Conservation (phyloP, 345 rosid genomes). For the Bruguiera parviflora region DNA sequence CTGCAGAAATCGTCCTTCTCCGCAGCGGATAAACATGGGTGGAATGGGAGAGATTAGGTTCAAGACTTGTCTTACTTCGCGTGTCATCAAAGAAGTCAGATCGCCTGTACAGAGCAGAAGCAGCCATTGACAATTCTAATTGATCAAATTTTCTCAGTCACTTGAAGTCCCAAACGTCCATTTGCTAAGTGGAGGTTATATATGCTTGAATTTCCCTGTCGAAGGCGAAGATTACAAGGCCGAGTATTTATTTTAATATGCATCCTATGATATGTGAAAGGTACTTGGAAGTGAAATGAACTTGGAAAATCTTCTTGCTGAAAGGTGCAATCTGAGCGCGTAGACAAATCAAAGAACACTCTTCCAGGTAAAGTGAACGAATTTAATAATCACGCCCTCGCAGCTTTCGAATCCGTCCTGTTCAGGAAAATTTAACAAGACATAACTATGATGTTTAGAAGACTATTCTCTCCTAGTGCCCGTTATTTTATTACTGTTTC, state of each 20-base stretch:
- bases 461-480: not conserved
- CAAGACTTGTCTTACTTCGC: slow-evolving; percentile 13
- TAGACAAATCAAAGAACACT: slow-evolving; percentile 26
- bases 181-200: slow-evolving; percentile 8
- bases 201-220: slow-evolving; percentile 13
- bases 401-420: slow-evolving; percentile 1
- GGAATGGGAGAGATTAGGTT: slow-evolving; percentile 20
- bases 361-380: slow-evolving; percentile 9
- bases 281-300: not conserved
- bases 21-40: not conserved
- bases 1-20: not conserved
- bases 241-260: not conserved
- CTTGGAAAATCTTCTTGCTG: slow-evolving; percentile 17
- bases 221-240: slow-evolving; percentile 21
- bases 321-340: slow-evolving; percentile 28
- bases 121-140: slow-evolving; percentile 10
- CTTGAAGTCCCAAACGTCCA: slow-evolving; percentile 2
- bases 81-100: slow-evolving; percentile 11
- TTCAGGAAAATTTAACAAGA: slow-evolving; percentile 5
- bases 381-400: slow-evolving; percentile 1
- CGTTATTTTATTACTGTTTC: not conserved
- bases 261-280: not conserved
- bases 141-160: slow-evolving; percentile 4
- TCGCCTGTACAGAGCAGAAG: slow-evolving; percentile 12
- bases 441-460: slow-evolving; percentile 7